Base-by-base conservation (phyloP, 495 filamentous ascomycete genomes). In the Aspergillus heteromorphus region DNA sequence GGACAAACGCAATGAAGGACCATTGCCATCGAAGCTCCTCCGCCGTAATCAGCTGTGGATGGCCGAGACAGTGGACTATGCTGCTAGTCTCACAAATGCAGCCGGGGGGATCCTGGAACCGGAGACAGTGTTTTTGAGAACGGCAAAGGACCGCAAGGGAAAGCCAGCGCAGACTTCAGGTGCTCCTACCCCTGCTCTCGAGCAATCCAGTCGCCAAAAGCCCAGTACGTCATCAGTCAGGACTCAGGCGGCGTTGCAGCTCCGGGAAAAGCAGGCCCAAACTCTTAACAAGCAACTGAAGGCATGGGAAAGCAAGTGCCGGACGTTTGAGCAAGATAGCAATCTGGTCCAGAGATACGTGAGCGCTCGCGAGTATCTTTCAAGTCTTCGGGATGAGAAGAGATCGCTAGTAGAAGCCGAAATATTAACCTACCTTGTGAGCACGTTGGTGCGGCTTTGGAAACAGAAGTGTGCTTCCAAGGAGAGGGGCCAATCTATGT, bases 41-140 rank as follows among this genome's bases (percentile, higher is more conserved):
- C 64, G 49, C 38, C 61, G 60, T 21, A 59, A 60, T 40, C 59
- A 68, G 17, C 40, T 45, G 7, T 68, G 60, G 13, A 66, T 66
- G 65, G 45, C 58, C 2, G 83, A 87, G 50, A 87, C 88, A 68
- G 73, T 70, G 43, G 69, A 73, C 2, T 92, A 91, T 64, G 84
- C 87, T 1, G 85, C 80, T 10, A 89, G 86, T 67, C 69, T 92
- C 27, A 85, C 85, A 0, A 84, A 84, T 45, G 71, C 81, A 7
- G 70, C 74, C 2, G 86, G 86, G 4, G 84, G 81, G 51, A 72
- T 69, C 6, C 67, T 91, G n/a, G 74, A 86, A 7, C 85, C 83
- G 4, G 79, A 87, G 59, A 77, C 65, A 0, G 75, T 89, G 6
- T 49, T 58, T 41, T 30, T 57, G 51, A 42, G 62, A 59, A 2